A percentile compares a stretch with the other conserved stretches of the same genome.
Evolutionary conservation across 2,329 filamentous ascomycete species (phyloP).

Genomic region (Fusarium setosum): DNA sequence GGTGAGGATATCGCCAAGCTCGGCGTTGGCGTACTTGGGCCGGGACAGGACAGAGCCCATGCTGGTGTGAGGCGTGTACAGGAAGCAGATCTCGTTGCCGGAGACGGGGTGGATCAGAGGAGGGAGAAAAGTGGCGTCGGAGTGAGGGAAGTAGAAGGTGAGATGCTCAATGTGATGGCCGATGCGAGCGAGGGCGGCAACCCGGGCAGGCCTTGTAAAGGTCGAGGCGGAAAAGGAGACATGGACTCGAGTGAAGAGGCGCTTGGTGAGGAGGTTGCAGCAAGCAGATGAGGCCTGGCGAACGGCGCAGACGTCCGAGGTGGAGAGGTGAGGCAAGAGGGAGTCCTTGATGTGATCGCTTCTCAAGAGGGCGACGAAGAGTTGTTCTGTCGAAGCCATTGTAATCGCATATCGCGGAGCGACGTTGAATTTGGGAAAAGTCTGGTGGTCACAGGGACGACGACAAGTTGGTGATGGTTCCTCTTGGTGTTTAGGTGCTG

Average conservation of each 20-base stretch:
- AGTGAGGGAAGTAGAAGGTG: constrained; percentile 82
- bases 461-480: constrained; percentile 4
- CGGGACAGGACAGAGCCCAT: constrained; percentile 70
- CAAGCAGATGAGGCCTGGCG: constrained; percentile 77
- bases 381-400: constrained; percentile 62
- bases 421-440: neutral
- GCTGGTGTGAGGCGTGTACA: constrained; percentile 82
- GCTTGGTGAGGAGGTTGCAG: constrained; percentile 75
- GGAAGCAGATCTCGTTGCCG: constrained; percentile 81
- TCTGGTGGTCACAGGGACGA: neutral
- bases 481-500: constrained; percentile 2
- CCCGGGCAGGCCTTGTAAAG: constrained; percentile 78
- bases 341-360: constrained; percentile 60
- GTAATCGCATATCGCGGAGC: constrained; percentile 58
- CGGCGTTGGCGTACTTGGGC: constrained; percentile 83
- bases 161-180: constrained; percentile 83
- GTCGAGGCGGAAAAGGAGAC: constrained; percentile 79
- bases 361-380: constrained; percentile 68
- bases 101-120: constrained; percentile 84
- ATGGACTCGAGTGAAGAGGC: constrained; percentile 75
- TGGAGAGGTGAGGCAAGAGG: constrained; percentile 62
- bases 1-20: constrained; percentile 83
- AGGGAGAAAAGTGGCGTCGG: constrained; percentile 81
- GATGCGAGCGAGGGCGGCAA: constrained; percentile 81
- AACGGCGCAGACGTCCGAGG: constrained; percentile 66